Percentiles rank a stretch among this genome's conserved stretches.
These are phyloP conservation scores for Aspergillus sp. DNA, from an alignment of 2,329 filamentous ascomycete genomes.

Conservation along the genomic window DNA sequence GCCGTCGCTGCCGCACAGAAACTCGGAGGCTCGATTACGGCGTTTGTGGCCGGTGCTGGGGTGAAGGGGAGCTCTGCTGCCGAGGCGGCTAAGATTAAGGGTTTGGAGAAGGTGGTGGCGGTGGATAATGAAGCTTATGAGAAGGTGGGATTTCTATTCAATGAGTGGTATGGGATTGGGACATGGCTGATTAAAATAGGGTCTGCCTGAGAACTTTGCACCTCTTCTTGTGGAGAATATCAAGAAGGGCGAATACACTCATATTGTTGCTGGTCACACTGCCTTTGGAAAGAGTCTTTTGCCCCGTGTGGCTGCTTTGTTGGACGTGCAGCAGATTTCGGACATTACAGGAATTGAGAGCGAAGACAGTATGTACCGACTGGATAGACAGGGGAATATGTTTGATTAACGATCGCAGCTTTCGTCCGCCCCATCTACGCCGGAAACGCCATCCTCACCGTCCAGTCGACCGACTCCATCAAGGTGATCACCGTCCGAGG, in stretches of 20 bases:
- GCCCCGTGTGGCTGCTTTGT: constrained; percentile 82
- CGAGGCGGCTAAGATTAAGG: constrained; percentile 82
- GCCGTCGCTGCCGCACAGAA: constrained; percentile 82
- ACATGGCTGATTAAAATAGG: constrained; percentile 45
- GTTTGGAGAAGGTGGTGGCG: constrained; percentile 84
- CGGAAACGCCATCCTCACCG: constrained; percentile 93
- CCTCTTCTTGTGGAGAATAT: constrained; percentile 92
- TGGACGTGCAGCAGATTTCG: constrained; percentile 90
- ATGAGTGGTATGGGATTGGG: background rate
- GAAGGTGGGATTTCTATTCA: constrained; percentile 54
- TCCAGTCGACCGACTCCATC: constrained; percentile 78
- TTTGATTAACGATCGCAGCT: constrained; percentile 39
- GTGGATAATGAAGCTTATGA: constrained; percentile 90
- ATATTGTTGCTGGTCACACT: constrained; percentile 84
- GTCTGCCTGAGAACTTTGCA: constrained; percentile 90
- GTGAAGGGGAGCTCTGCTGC: constrained; percentile 68
- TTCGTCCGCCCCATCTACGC: constrained; percentile 97
- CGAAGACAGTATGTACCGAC: constrained; percentile 64
- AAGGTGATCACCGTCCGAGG: constrained; percentile 92
- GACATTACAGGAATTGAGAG: constrained; percentile 83
- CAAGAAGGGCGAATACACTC: constrained; percentile 90
- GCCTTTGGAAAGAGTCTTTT: constrained; percentile 95
- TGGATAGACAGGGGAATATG: constrained; percentile 11
- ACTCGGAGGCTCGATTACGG: constrained; percentile 79
- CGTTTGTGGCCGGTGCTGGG: constrained; percentile 77